A percentile compares a stretch with the other conserved stretches of the same genome.
Conservation (phyloP, 495 filamentous ascomycete species). For the Melanomma pulvis-pyrius region DNA sequence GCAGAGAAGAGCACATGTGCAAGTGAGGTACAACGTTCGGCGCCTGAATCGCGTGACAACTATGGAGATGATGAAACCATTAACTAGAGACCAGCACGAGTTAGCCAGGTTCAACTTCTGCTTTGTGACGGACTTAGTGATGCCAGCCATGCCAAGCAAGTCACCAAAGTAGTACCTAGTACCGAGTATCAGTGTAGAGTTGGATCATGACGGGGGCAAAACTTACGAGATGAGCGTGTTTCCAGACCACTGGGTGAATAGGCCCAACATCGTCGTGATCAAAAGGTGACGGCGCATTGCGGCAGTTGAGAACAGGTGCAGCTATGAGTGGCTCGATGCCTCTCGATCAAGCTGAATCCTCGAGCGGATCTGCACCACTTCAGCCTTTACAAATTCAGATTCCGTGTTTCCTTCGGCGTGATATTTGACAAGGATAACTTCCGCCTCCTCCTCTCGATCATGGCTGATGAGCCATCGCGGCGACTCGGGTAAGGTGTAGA, state of each 20-base stretch:
- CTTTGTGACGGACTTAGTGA: slow-evolving; percentile 55
- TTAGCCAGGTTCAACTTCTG: slow-evolving; percentile 61
- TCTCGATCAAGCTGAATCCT: slow-evolving; percentile 61
- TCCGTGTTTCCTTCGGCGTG: slow-evolving; percentile 59
- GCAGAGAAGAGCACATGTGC: slow-evolving; percentile 55
- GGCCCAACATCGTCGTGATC: slow-evolving; percentile 58
- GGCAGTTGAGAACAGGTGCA: slow-evolving; percentile 55
- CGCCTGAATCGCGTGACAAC: slow-evolving; percentile 56
- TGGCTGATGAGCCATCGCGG: slow-evolving; percentile 63
- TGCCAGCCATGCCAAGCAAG: slow-evolving; percentile 53
- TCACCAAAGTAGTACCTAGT: slow-evolving; percentile 55
- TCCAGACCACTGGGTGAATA: slow-evolving; percentile 67
- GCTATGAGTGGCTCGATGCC: slow-evolving; percentile 57
- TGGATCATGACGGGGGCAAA: not conserved
- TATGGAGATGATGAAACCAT: slow-evolving; percentile 54
- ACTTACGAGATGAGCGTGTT: slow-evolving; percentile 62
- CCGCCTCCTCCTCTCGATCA: slow-evolving; percentile 60
- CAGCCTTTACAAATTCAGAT: slow-evolving; percentile 50
- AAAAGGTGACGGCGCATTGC: slow-evolving; percentile 61
- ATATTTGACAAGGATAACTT: slow-evolving; percentile 59
- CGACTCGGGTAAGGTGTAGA: slow-evolving; percentile 52
- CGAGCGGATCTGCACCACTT: slow-evolving; percentile 38
- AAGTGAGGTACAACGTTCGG: slow-evolving; percentile 60
- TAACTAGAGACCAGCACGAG: slow-evolving; percentile 59
- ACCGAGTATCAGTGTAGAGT: slow-evolving; percentile 5